phyloP scores from a whole-genome alignment of 495 filamentous ascomycete genomes.

The Aspergillus nidulans region DNA sequence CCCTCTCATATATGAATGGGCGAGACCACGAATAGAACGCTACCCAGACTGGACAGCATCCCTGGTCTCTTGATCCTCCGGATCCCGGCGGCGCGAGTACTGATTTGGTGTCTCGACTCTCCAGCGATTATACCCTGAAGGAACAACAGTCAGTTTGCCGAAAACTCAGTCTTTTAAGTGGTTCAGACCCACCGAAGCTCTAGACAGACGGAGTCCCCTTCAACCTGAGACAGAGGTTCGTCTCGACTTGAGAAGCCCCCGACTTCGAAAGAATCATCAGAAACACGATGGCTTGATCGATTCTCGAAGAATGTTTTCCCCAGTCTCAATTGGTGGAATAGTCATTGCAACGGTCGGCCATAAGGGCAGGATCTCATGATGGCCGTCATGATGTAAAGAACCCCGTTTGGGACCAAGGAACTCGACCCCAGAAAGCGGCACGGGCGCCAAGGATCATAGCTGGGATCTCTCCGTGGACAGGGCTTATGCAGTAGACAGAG shows the following conservation, averaged over 20 bases:
- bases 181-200: constrained; percentile 6
- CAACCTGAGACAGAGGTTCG: not conserved
- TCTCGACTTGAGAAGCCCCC: not conserved
- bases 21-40: not conserved
- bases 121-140: not conserved
- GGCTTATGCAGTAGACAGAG: not conserved
- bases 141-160: not conserved
- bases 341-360: not conserved
- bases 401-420: constrained; percentile 18
- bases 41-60: not conserved
- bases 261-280: not conserved
- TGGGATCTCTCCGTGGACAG: not conserved
- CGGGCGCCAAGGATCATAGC: not conserved
- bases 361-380: constrained; percentile 18
- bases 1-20: not conserved
- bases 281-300: not conserved
- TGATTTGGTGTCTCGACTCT: not conserved
- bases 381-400: constrained; percentile 25
- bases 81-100: not conserved
- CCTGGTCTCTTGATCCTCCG: not conserved
- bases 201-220: not conserved
- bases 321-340: not conserved
- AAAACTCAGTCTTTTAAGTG: not conserved
- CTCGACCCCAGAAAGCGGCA: not conserved
- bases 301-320: not conserved